Evolutionary conservation across 306 rosid species (phyloP).

Genomic region (Cucurbita moschata): DNA sequence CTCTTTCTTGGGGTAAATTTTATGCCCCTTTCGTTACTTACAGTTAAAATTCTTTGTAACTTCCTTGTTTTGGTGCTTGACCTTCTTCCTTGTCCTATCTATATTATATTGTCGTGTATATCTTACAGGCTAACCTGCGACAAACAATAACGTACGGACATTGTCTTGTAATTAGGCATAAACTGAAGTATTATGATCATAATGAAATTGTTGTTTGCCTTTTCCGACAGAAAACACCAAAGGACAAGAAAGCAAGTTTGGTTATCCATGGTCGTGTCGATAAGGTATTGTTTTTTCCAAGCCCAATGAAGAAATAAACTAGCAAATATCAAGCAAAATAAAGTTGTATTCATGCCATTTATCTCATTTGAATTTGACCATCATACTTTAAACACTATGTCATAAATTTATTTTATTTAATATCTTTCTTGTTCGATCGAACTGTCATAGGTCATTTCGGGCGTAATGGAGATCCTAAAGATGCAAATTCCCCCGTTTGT

Average conservation of each 20-base stretch:
- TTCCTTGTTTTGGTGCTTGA: neutral
- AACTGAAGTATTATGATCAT: neutral
- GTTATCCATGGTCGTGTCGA: slow-evolving; percentile 84
- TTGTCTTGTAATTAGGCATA: neutral
- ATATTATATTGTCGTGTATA: neutral
- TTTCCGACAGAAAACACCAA: slow-evolving; percentile 76
- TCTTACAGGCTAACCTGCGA: neutral
- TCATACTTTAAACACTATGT: neutral
- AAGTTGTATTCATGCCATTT: neutral
- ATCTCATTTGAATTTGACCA: neutral
- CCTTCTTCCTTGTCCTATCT: neutral
- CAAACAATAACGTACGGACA: neutral
- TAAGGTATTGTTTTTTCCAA: slow-evolving; percentile 42
- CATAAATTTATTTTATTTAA: neutral
- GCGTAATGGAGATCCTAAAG: slow-evolving; percentile 60
- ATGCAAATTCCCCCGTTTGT: slow-evolving; percentile 76
- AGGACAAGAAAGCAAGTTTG: slow-evolving; percentile 85
- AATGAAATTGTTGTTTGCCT: slow-evolving; percentile 9
- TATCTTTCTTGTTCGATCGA: slow-evolving; percentile 1
- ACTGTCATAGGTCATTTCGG: slow-evolving; percentile 62
- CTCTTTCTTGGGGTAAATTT: too few relatives aligned
- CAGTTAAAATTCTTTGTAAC: too few relatives aligned
- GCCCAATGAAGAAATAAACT: neutral
- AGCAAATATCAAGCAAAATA: neutral
- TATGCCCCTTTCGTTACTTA: too few relatives aligned